phyloP scores from a whole-genome alignment of 169 alveolate species.

The Eimeria tenella region DNA sequence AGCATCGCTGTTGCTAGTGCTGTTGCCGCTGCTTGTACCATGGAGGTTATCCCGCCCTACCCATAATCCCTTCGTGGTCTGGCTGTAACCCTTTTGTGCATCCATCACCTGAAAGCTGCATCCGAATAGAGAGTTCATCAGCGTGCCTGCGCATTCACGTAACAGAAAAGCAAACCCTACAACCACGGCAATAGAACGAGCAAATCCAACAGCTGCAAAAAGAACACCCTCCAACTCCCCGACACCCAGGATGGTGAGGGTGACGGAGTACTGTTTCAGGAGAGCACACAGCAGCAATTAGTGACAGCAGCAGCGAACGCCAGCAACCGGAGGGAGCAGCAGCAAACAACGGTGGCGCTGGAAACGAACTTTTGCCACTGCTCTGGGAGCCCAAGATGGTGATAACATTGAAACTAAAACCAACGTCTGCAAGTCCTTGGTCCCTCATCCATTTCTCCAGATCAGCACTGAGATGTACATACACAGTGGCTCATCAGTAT shows the following conservation, averaged over 20 bases:
- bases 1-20: neutral
- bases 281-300: neutral
- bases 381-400: constrained; percentile 94
- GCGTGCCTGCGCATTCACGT: constrained; percentile 82
- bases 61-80: constrained; percentile 95
- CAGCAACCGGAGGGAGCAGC: constrained; percentile 1
- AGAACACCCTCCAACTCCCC: neutral
- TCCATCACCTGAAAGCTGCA: constrained; percentile 92
- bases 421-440: constrained; percentile 59
- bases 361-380: constrained; percentile 92
- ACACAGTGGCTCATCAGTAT: neutral
- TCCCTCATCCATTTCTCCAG: constrained; percentile 33
- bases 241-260: neutral
- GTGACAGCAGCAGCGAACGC: neutral
- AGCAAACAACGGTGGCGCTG: neutral
- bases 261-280: neutral
- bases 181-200: constrained; percentile 1
- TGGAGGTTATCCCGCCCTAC: constrained; percentile 82
- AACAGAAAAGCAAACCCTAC: neutral
- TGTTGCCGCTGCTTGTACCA: constrained; percentile 18
- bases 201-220: neutral
- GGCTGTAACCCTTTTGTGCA: constrained; percentile 91
- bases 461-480: constrained; percentile 68
- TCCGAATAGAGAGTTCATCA: constrained; percentile 89
- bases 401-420: constrained; percentile 88